phyloP scores from a whole-genome alignment of 305 asterid species.

The Nicotiana rustica region DNA sequence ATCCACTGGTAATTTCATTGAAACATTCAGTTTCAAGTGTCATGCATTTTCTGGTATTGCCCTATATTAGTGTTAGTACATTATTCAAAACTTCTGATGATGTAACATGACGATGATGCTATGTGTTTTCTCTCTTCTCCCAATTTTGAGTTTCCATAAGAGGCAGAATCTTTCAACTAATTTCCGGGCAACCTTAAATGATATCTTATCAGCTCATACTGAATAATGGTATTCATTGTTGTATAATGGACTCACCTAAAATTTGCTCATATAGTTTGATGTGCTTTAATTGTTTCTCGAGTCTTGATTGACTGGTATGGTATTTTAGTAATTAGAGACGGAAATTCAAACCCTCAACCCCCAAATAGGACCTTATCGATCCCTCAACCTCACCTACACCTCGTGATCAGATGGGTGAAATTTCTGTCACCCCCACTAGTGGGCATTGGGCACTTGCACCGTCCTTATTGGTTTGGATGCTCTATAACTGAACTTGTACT shows the following conservation, averaged over 20 bases:
- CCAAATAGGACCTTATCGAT: background rate
- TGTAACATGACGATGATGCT: background rate
- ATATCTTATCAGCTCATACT: slow-evolving; percentile 7
- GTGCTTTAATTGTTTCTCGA: background rate
- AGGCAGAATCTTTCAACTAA: background rate
- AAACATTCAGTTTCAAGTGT: background rate
- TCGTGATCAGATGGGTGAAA: slow-evolving; percentile 12
- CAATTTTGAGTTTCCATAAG: background rate
- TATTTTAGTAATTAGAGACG: background rate
- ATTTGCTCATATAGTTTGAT: slow-evolving; percentile 7
- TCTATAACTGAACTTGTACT: background rate
- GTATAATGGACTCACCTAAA: background rate
- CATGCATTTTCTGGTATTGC: background rate
- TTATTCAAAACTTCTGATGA: background rate
- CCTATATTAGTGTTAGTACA: background rate
- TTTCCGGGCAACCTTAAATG: background rate
- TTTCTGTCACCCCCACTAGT: background rate
- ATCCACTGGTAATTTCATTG: slow-evolving; percentile 65
- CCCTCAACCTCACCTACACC: background rate
- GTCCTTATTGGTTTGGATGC: background rate
- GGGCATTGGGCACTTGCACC: background rate
- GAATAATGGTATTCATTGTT: background rate
- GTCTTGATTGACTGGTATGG: background rate
- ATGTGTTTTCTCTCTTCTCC: background rate
- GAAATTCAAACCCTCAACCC: background rate